Percentiles rank a stretch among this genome's conserved stretches.
phyloP scores from a whole-genome alignment of 2,329 filamentous ascomycete species.

The Pestalotiopsis fici region DNA sequence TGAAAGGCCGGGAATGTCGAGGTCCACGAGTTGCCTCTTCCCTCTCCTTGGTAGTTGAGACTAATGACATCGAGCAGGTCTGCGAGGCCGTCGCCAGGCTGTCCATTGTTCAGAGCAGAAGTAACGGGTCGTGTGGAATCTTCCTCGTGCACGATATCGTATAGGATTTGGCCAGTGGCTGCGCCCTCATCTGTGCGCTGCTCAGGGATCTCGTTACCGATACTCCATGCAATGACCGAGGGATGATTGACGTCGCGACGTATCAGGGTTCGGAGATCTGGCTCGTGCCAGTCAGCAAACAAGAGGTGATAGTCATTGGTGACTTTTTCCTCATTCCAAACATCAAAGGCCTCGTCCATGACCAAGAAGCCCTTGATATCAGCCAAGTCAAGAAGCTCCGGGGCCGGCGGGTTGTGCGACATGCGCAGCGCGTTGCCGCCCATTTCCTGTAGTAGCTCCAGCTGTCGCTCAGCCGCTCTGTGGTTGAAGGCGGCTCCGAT shows the following conservation, averaged over 20 bases:
- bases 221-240: slow-evolving; percentile 52
- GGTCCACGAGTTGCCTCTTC: slow-evolving; percentile 22
- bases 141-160: slow-evolving; percentile 44
- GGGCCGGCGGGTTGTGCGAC: slow-evolving; percentile 54
- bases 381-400: slow-evolving; percentile 49
- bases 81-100: slow-evolving; percentile 38
- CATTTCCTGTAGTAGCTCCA: slow-evolving; percentile 50
- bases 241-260: slow-evolving; percentile 57
- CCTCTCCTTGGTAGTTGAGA: slow-evolving; percentile 59
- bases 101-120: slow-evolving; percentile 46
- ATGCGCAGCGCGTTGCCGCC: slow-evolving; percentile 51
- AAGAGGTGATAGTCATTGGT: slow-evolving; percentile 51
- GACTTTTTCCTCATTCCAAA: slow-evolving; percentile 47
- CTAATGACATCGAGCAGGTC: slow-evolving; percentile 46
- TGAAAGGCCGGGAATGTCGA: slow-evolving; percentile 43
- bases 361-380: slow-evolving; percentile 52
- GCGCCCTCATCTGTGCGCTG: slow-evolving; percentile 38
- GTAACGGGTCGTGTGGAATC: slow-evolving; percentile 48
- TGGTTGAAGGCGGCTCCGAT: slow-evolving; percentile 52
- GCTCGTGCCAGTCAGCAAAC: slow-evolving; percentile 54
- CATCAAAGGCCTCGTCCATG: slow-evolving; percentile 56
- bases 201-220: slow-evolving; percentile 56
- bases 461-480: slow-evolving; percentile 48
- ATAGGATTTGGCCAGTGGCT: slow-evolving; percentile 33
- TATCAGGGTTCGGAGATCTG: slow-evolving; percentile 51